These are phyloP conservation scores for Diaporthe velutina DNA, from an alignment of 2,329 filamentous ascomycete genomes.

Conservation along the genomic window DNA sequence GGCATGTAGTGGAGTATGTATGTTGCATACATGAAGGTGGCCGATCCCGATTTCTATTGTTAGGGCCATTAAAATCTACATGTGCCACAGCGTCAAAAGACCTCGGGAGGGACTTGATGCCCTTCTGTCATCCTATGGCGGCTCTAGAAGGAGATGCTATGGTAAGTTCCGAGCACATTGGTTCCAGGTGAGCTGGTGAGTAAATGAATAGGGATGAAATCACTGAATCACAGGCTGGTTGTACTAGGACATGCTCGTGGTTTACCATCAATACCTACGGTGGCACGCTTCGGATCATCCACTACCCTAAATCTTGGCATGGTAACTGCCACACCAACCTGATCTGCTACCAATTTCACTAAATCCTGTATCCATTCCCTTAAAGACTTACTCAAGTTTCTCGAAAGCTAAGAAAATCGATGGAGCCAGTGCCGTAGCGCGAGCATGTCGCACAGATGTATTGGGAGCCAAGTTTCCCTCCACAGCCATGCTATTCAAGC, in stretches of 20 bases:
- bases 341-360: not conserved
- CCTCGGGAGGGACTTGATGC: no score
- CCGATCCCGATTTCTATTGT: not conserved
- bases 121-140: not conserved
- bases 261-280: not conserved
- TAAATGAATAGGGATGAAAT: not conserved
- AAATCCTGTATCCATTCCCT: not conserved
- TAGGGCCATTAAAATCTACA: not conserved
- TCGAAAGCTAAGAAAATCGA: not conserved
- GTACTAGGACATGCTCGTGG: not conserved
- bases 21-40: no score
- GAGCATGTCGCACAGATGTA: not conserved
- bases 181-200: not conserved
- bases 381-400: not conserved
- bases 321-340: not conserved
- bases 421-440: not conserved
- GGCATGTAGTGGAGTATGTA: not conserved
- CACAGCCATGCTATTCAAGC: no score
- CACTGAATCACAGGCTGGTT: accelerated
- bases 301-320: not conserved
- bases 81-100: not conserved
- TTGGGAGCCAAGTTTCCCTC: no score
- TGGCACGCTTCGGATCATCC: not conserved
- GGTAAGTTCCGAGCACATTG: not conserved
- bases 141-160: not conserved